Evolutionary conservation across 176 grass and related monocot genomes (phyloP), one percentile per base, ranked within the genome.

Genomic region (Oryza meridionalis): DNA sequence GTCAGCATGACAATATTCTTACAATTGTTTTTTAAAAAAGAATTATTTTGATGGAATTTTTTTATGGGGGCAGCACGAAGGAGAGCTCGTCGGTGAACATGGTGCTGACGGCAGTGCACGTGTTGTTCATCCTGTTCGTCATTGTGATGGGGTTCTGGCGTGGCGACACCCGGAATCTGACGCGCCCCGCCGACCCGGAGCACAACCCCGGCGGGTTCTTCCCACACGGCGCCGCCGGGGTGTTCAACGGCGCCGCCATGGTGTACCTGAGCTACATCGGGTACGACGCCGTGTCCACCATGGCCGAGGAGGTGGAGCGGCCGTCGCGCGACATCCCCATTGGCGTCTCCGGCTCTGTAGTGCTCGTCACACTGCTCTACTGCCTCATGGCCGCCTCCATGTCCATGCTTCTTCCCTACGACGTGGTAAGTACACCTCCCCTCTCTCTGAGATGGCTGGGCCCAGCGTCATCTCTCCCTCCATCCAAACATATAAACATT

Each of bases 241-340:
- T 96, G 32, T 99, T 99, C 88, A 96, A 90, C 33, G 97, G 97
- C 25, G 97, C 97, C 0, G 97, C 90, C 72, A 92, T 88, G 93
- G 97, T 99, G 24, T 99, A 99, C 82, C 77, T 99, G 15, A 99
- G 97, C 82, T 99, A 99, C 81, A 99, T 99, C 68, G 97, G 97
- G 49, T 99, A 99, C 85, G 97, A 99, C 80, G 93, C 97, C 43
- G 97, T 99, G 29, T 99, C 97, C 69, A 99, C 97, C 76, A 96
- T 99, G 97, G 97, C 97, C 2, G 97, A 99, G 88, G 97, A 99
- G 90, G 97, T 99, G 69, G 62, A 85, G 83, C 69, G 86, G 7
- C 97, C 97, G 0, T 73, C 85, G 0, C 83, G 88, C 11, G 97
- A 99, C 88, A 99, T 99, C 88, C 97, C 97, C 67, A 67, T 89